These are phyloP conservation scores for Geranium brycei DNA, from an alignment of 345 rosid genomes.

Conservation along the genomic window DNA sequence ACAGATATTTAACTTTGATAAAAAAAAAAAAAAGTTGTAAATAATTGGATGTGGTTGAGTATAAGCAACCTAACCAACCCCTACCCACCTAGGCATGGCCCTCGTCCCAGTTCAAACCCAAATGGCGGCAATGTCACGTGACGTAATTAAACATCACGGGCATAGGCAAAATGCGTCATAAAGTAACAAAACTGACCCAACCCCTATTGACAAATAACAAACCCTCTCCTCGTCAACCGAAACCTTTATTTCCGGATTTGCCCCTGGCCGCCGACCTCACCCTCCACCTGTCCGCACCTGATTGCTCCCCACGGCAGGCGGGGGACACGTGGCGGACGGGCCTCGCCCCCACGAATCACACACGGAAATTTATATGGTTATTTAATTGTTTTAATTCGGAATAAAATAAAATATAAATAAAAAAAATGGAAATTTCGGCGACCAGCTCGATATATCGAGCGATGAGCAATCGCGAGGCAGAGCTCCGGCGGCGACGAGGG, in stretches of 20 bases:
- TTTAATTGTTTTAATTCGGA: neutral
- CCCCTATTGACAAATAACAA: slow-evolving; percentile 8
- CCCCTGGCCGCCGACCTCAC: neutral
- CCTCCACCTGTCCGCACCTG: slow-evolving; percentile 21
- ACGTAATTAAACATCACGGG: slow-evolving; percentile 3
- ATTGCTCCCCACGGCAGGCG: slow-evolving; percentile 11
- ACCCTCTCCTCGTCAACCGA: neutral
- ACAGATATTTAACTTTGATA: too few relatives aligned
- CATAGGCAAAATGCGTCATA: neutral
- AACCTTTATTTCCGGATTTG: neutral
- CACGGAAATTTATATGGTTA: neutral
- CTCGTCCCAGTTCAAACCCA: neutral
- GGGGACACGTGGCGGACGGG: slow-evolving; percentile 17
- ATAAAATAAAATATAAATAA: too few relatives aligned
- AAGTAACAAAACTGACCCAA: neutral
- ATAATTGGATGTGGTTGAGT: slow-evolving; percentile 15
- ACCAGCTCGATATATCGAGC: slow-evolving; percentile 13
- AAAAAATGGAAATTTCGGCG: neutral
- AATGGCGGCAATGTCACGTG: slow-evolving; percentile 11
- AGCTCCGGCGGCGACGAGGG: slow-evolving; percentile 15
- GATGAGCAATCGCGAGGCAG: slow-evolving; percentile 10
- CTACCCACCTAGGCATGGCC: neutral
- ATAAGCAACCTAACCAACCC: slow-evolving; percentile 17
- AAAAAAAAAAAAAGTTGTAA: neutral
- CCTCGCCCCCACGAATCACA: slow-evolving; percentile 5